A percentile compares a stretch with the other conserved stretches of the same genome.
These are phyloP conservation scores for Karstenula rhodostoma DNA, from an alignment of 2,329 filamentous ascomycete genomes.

Conservation along the genomic window DNA sequence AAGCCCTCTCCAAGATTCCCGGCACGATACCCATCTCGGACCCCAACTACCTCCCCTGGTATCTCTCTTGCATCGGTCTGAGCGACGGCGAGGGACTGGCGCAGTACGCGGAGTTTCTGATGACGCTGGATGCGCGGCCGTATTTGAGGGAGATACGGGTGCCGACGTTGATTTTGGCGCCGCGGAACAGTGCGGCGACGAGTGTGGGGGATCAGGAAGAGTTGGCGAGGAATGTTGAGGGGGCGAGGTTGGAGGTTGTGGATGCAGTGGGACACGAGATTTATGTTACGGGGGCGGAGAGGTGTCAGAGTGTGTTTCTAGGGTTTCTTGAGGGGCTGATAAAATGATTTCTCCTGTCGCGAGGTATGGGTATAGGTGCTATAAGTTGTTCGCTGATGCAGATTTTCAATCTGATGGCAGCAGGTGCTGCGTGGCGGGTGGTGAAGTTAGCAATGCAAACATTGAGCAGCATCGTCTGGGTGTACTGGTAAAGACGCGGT, in stretches of 20 bases:
- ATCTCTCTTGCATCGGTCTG: conserved; percentile 38
- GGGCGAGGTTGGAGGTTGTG: conserved; percentile 35
- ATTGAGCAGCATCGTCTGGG: too few species aligned
- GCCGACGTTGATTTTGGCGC: conserved; percentile 45
- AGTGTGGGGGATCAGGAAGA: conserved; percentile 38
- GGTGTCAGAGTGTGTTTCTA: conserved; percentile 35
- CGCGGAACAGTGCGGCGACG: conserved; percentile 43
- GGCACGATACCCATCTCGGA: conserved; percentile 42
- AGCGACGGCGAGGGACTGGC: conserved; percentile 43
- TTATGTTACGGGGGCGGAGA: conserved; percentile 40
- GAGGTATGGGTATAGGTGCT: too few species aligned
- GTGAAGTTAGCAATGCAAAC: too few species aligned
- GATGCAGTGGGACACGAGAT: conserved; percentile 47
- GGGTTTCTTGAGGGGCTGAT: conserved; percentile 46
- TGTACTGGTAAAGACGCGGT: too few species aligned
- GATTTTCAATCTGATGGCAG: too few species aligned
- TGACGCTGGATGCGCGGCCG: conserved; percentile 40
- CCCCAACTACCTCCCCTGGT: conserved; percentile 42
- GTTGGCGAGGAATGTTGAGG: conserved; percentile 25
- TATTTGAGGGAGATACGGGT: conserved; percentile 36
- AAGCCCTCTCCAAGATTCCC: conserved; percentile 37
- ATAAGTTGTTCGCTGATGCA: too few species aligned
- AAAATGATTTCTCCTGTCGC: background rate
- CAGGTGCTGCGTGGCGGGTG: too few species aligned
- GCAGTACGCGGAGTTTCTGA: conserved; percentile 46